These are phyloP conservation scores for Yamadazyma taylorii DNA, from an alignment of 1,139 yeast genomes.

Conservation along the genomic window DNA sequence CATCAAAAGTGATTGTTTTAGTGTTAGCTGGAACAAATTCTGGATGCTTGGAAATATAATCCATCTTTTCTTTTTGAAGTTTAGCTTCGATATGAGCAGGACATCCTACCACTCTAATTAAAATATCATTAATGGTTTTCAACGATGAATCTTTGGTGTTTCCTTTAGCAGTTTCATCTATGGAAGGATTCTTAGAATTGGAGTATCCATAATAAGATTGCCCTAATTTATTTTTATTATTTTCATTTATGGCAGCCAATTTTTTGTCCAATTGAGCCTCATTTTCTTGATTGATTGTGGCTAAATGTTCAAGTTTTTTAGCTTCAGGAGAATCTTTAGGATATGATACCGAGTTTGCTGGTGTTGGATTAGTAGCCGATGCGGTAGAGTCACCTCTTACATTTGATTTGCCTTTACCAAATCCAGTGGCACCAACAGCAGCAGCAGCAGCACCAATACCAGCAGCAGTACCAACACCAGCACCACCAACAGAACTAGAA, in stretches of 20 bases:
- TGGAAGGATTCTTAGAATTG: not conserved
- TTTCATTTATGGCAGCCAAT: not conserved
- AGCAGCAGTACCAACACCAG: slow-evolving; percentile 9
- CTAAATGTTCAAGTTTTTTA: not conserved
- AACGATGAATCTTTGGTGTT: no score
- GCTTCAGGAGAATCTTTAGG: slow-evolving; percentile 1
- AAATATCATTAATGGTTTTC: no score
- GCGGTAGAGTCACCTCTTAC: slow-evolving; percentile 3
- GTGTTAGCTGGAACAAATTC: slow-evolving; percentile 16
- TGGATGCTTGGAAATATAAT: slow-evolving; percentile 12
- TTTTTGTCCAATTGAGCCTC: slow-evolving; percentile 1
- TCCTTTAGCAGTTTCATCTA: not conserved
- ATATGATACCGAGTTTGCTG: slow-evolving; percentile 10
- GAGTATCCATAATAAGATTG: slow-evolving; percentile 11
- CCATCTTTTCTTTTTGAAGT: slow-evolving; percentile 12
- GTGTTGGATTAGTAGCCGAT: slow-evolving; percentile 13
- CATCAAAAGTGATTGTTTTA: slow-evolving; percentile 23
- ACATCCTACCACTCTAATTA: slow-evolving; percentile 18
- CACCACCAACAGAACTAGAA: not conserved
- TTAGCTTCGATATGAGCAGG: slow-evolving; percentile 11
- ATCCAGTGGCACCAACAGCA: slow-evolving; percentile 4
- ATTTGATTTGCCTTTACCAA: not conserved
- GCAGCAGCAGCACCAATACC: slow-evolving; percentile 11
- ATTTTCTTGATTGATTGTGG: not conserved
- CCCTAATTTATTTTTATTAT: slow-evolving; percentile 5